Evolutionary conservation across 441 rosid genomes (phyloP), one percentile per base, ranked within the genome.

Genomic region (Cnidoscolus chayamansa): DNA sequence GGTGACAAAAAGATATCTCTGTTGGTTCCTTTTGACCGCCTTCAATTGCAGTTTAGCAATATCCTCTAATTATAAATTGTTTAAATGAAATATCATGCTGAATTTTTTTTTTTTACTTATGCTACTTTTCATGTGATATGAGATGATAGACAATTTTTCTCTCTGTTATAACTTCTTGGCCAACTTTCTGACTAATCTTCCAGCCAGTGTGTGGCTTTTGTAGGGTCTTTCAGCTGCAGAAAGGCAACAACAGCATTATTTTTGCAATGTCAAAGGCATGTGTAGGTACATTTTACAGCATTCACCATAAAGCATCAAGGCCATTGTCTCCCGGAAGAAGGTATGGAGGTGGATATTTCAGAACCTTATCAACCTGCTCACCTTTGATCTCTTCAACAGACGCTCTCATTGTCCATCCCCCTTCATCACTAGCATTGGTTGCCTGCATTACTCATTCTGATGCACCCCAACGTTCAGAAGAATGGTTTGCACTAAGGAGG

Each of bases 401-500:
- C 48, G 65, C 85, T 48, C 81, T 79, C 9, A 30, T 74, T 51
- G 72, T 60, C 65, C 87, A 78, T 53, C 63, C 83, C 10, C 81
- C 86, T 7, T 75, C 90, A 1, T 77, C 91, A 35, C 67, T 88
- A 15, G 78, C 77, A 32, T 67, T 86, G 51, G 81, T 81, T 53
- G 83, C 89, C 43, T 56, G 77, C 57, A 73, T 84, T 62, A 77
- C 84, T 11, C 89, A 83, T 8, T 86, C 87, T 0, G 88, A 90
- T 71, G 79, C 82, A 49, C 90, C 94, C 5, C 99, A 94, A 81
- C 91, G 87, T 5, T 94, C 99, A 10, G 92, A 94, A 20, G 98
- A 92, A 88, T 94, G 99, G 99, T 92, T 90, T 81, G 92, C 91
- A 17, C 79, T 94, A 51, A 79, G 98, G 67, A 88, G 76, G 84